Evolutionary conservation across 768 basidiomycete genomes (phyloP).

Genomic region (Cystofilobasidium macerans): DNA sequence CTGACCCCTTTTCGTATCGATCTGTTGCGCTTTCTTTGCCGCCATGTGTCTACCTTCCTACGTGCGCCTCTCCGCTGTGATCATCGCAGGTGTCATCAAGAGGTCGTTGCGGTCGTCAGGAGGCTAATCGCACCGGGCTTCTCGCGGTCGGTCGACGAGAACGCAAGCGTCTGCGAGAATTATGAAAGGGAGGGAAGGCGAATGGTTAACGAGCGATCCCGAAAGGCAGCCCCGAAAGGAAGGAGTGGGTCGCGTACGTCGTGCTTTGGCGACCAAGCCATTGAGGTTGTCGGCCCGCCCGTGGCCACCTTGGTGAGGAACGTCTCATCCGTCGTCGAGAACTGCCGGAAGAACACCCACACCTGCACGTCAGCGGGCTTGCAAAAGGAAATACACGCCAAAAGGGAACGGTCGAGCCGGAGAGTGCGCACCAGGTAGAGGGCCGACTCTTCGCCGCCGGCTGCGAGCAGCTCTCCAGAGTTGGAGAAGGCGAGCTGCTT

Average conservation of each 20-base stretch:
- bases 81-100: neutral
- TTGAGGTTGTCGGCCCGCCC: neutral
- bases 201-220: no score
- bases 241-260: no score
- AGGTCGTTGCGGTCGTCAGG: neutral
- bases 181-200: neutral
- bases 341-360: neutral
- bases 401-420: neutral
- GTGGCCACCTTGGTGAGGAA: conserved; percentile 12
- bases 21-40: neutral
- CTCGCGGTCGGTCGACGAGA: neutral
- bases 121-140: neutral
- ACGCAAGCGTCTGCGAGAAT: neutral
- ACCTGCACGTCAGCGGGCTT: no score
- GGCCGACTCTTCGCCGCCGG: conserved; percentile 11
- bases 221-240: no score
- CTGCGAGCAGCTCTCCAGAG: conserved; percentile 17
- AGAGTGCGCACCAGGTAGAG: conserved; percentile 14
- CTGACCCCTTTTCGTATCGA: no score
- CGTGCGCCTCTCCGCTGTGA: no score
- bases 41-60: no score
- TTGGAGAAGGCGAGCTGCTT: conserved; percentile 11
- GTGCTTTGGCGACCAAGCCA: conserved; percentile 17
- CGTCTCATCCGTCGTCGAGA: conserved; percentile 11
- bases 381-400: neutral